Evolutionary conservation across 176 grass and related monocot genomes (phyloP).

Genomic region (Tillandsia leiboldiana): DNA sequence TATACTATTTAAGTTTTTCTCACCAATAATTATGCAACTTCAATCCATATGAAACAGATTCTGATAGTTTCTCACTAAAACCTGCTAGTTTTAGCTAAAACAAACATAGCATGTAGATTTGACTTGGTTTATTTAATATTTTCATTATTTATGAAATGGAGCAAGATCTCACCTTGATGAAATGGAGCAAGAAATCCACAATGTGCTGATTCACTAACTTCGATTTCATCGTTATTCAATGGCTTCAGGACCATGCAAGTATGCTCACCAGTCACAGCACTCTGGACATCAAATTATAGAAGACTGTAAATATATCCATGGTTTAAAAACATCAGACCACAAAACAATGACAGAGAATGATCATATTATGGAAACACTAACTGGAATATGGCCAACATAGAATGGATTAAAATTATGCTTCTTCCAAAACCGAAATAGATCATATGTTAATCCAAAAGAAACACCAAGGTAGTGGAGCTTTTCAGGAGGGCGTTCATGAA

Average conservation of each 20-base stretch:
- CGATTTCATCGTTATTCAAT: no score
- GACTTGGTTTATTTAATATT: no score
- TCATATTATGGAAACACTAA: constrained; percentile 23
- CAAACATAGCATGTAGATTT: no score
- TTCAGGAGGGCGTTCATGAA: constrained; percentile 48
- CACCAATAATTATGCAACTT: no score
- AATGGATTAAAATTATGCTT: constrained; percentile 85
- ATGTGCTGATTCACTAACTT: no score
- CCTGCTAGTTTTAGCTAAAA: no score
- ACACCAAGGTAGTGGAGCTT: constrained; percentile 89
- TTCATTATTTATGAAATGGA: no score
- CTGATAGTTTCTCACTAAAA: no score
- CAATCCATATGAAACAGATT: no score
- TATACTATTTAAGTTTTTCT: no score
- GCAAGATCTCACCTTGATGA: no score
- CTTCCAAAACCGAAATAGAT: constrained; percentile 89
- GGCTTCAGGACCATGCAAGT: constrained; percentile 89
- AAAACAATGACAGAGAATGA: constrained; percentile 7
- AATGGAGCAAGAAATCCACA: no score
- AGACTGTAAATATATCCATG: constrained; percentile 11
- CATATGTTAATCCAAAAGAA: constrained; percentile 85
- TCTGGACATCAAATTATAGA: constrained; percentile 36
- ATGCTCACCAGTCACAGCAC: constrained; percentile 93
- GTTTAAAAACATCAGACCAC: constrained; percentile 4
- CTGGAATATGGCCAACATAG: constrained; percentile 82